Conservation (phyloP, 2,329 filamentous ascomycete genomes). For the Kalaharituber pfeilii region DNA sequence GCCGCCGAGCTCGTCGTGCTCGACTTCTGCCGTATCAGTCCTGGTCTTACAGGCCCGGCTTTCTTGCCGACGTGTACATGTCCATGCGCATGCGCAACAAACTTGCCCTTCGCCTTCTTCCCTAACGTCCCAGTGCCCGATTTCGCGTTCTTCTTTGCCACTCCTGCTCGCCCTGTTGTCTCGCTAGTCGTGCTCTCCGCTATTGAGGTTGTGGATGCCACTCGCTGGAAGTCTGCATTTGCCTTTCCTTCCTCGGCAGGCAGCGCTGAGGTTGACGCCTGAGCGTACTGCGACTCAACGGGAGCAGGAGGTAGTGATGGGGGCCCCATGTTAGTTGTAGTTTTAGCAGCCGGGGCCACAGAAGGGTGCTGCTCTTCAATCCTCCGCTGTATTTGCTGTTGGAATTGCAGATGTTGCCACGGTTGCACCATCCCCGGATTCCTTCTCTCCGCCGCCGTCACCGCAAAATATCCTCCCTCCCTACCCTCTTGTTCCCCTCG, state of each 20-base stretch:
- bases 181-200: background rate
- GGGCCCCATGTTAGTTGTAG: background rate
- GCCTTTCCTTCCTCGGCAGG: background rate
- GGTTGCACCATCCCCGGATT: no score
- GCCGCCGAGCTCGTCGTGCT: background rate
- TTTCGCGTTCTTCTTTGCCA: background rate
- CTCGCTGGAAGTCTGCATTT: background rate
- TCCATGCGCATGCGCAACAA: no score
- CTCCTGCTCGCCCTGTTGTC: background rate
- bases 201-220: background rate
- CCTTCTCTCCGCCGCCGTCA: no score
- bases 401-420: no score
- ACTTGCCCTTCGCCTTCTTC: background rate
- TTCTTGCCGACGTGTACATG: no score
- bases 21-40: background rate
- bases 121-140: background rate
- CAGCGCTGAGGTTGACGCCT: background rate
- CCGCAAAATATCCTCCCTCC: no score
- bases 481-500: no score
- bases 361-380: background rate
- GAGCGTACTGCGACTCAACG: background rate
- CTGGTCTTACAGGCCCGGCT: background rate
- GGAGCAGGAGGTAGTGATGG: background rate
- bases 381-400: no score
- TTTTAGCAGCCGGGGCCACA: background rate